Evolutionary conservation across 2,329 filamentous ascomycete species (phyloP).

Genomic region (Aaosphaeria pasadenensis): DNA sequence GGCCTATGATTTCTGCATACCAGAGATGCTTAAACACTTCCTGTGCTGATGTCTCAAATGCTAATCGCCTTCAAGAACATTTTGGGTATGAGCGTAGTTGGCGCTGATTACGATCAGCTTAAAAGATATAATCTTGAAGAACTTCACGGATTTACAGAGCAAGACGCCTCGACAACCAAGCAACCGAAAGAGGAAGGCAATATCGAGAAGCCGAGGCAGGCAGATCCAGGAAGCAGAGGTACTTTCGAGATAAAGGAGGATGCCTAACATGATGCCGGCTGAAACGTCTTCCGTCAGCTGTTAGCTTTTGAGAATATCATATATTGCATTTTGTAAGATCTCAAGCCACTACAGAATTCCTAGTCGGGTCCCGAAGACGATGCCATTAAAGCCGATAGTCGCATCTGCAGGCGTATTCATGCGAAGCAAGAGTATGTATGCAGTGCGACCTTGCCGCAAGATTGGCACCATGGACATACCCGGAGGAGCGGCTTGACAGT

Average conservation of each 20-base stretch:
- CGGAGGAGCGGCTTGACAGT: conserved; percentile 16
- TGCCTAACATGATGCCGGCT: no score
- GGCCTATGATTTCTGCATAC: not conserved
- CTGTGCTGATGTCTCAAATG: not conserved
- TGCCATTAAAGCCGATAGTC: no score
- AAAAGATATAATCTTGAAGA: conserved; percentile 78
- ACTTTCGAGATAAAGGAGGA: no score
- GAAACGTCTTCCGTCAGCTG: no score
- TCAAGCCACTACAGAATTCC: no score
- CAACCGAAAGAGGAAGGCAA: no score
- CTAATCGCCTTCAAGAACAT: conserved; percentile 53
- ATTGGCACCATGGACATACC: conserved; percentile 7
- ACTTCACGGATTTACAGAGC: conserved; percentile 51
- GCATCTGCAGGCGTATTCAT: conserved; percentile 12
- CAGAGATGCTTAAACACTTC: not conserved
- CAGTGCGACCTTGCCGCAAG: conserved; percentile 5
- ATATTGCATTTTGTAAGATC: no score
- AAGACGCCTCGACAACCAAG: no score
- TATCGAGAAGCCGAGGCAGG: no score
- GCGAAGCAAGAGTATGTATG: conserved; percentile 2
- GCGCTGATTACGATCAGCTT: conserved; percentile 68
- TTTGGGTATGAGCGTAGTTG: conserved; percentile 76
- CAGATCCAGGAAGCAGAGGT: no score
- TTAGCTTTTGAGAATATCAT: no score
- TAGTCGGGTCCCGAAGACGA: no score